Conservation (phyloP, 495 filamentous ascomycete genomes). For the Neurospora cerealis region DNA sequence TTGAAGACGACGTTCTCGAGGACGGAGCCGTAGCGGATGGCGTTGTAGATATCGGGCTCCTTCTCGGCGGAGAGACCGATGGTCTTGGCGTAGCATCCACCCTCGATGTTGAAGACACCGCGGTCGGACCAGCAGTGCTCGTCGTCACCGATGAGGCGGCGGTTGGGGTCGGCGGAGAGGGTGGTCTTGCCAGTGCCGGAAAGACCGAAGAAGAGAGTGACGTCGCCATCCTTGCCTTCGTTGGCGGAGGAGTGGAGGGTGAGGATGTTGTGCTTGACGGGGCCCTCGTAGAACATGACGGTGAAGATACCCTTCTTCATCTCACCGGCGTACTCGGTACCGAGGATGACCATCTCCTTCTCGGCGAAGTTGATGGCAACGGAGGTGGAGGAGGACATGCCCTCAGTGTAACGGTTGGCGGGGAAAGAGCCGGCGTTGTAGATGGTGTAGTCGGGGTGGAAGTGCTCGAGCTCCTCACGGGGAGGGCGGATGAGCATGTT, state of each 20-base stretch:
- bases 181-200: conserved; percentile 99
- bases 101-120: conserved; percentile 99
- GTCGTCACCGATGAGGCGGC: conserved; percentile 92
- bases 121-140: conserved; percentile 98
- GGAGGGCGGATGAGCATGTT: conserved; percentile 98
- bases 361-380: conserved; percentile 73
- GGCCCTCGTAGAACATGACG: conserved; percentile 99
- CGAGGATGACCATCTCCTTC: conserved; percentile 90
- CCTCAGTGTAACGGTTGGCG: conserved; percentile 93
- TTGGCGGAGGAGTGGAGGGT: conserved; percentile 98
- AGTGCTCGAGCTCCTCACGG: conserved; percentile 82
- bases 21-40: conserved; percentile 93
- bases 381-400: conserved; percentile 86
- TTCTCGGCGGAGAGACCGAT: conserved; percentile 97
- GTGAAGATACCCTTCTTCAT: conserved; percentile 99
- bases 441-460: conserved; percentile 98
- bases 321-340: conserved; percentile 97
- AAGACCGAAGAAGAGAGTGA: conserved; percentile 98
- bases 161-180: conserved; percentile 92
- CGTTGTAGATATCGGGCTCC: conserved; percentile 96
- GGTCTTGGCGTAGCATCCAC: conserved; percentile 98
- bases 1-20: conserved; percentile 98
- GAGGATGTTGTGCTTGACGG: conserved; percentile 96
- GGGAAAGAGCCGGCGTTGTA: conserved; percentile 99
- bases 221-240: conserved; percentile 81